These are phyloP conservation scores for Metschnikowia amazonensis DNA, from an alignment of 805 yeast genomes.

Conservation along the genomic window DNA sequence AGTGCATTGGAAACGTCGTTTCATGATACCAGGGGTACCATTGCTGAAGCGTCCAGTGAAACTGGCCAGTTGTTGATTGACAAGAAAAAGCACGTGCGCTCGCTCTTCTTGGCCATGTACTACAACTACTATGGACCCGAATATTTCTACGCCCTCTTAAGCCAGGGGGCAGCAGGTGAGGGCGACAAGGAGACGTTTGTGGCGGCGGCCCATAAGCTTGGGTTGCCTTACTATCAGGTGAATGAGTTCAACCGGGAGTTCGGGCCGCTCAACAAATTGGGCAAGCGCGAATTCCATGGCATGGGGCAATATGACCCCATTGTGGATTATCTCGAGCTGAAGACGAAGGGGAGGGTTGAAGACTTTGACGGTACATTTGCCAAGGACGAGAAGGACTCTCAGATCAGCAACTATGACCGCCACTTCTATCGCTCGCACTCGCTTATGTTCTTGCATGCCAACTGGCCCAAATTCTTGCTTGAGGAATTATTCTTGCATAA, in stretches of 20 bases:
- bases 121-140: conserved; percentile 37
- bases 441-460: conserved; percentile 34
- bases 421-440: conserved; percentile 27
- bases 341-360: not conserved
- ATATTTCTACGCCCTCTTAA: conserved; percentile 35
- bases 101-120: conserved; percentile 34
- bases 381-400: conserved; percentile 19
- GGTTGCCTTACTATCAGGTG: conserved; percentile 37
- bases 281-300: conserved; percentile 28
- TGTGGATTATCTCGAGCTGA: conserved; percentile 25
- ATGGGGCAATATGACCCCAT: conserved; percentile 40
- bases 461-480: conserved; percentile 34
- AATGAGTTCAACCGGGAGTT: conserved; percentile 35
- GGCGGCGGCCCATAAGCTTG: conserved; percentile 39
- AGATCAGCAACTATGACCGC: conserved; percentile 25
- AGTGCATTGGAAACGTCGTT: conserved; percentile 15
- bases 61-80: conserved; percentile 38
- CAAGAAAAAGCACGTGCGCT: conserved; percentile 28
- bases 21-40: conserved; percentile 30
- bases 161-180: conserved; percentile 42
- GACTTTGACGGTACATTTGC: conserved; percentile 17
- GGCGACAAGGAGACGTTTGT: conserved; percentile 43
- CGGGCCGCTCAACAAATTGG: conserved; percentile 25
- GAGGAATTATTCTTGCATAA: conserved; percentile 25
- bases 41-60: conserved; percentile 38